Evolutionary conservation across 208 protist genomes (phyloP), one percentile per base, ranked within the genome.

Genomic region (Trypanosomatidae sp.): DNA sequence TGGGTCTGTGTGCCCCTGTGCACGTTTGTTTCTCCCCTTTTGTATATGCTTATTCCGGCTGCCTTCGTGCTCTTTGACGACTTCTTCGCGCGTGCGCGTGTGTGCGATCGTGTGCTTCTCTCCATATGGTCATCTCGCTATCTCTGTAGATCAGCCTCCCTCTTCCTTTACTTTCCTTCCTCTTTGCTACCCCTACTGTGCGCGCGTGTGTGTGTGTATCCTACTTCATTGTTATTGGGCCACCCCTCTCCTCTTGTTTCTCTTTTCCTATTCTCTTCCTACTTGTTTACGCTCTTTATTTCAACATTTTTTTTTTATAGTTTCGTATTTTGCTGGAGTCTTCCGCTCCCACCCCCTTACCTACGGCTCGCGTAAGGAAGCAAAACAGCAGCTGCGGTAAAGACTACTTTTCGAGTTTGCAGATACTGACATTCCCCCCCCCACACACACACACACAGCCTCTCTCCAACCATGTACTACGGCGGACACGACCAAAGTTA

Each of bases 391-490:
- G 49, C 49, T 53, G 49, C 49, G 17, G 0, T 25, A 53, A 53
- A 53, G 49, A 22, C 17, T 25, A n/a, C 28, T 19, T 62, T 10
- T 13, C 28, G 8, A 19, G 33, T 19, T 36, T 0, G 41, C 56
- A 62, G 25, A 33, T 13, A 59, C 28, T 13, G 10, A 28, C 52
- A 46, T 50, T 49, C 36, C 3, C 0, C 36, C 36, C 36, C 36
- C 36, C 30, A 43, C 13, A 39, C 47, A 64, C 30, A 22, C 44
- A 67, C 43, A 12, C 30, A 17, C 47, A 56, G 6, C 30, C 41
- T n/a, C n/a, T 71, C 64, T 55, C 44, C 44, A 25, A 39, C 55
- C 49, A 77, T 73, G 68, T 69, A 66, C 66, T 81, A 76, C 71
- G 66, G 64, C 12, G 76, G 76, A 17, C 71, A 79, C 53, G 55